Evolutionary conservation across 129 eudicot species (phyloP), one percentile per base, ranked within the genome.

Genomic region (Artemisia argyi): DNA sequence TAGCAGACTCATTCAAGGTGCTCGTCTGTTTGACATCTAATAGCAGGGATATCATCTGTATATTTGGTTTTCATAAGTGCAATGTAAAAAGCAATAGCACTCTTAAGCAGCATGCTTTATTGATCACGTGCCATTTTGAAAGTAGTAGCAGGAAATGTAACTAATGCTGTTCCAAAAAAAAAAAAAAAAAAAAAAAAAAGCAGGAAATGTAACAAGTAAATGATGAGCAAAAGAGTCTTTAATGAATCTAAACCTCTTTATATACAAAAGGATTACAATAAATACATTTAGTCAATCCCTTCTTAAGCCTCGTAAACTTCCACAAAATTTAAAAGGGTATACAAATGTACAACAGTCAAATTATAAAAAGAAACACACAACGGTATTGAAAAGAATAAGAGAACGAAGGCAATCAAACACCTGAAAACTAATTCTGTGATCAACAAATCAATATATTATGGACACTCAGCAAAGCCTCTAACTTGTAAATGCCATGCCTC

Each of bases 1-100:
- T 92, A 58, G 98, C 98, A 7, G 98, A 89, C 57, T 89, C 98
- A 1, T 89, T 92, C 85, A 87, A 73, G 74, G 95, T 92, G 79
- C 78, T 92, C 11, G n/a, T n/a, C n/a, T n/a, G n/a, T n/a, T n/a
- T n/a, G 96, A 89, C 67, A 87, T 92, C 75, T 88, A 56, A 83
- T 69, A 42, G 15, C 49, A 39, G 46, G 46, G 46, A 39, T 39
- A 48, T 58, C 7, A 22, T 71, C 22, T 53, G 68, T 78, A 78
- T 65, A 78, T 71, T 78, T 49, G 26, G 68, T 78, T 78, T 64
- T 24, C 70, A 15, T 13, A 44, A 78, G 46, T 71, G 63, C 77
- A 63, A 71, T 63, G 60, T 65, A 71, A 72, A 78, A 78, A 71
- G 77, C 73, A 56, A 42, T 39, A 20, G 57, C 62, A 69, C 76